Base-by-base conservation (phyloP, 169 alveolate genomes). In the Plasmodium reichenowi region DNA sequence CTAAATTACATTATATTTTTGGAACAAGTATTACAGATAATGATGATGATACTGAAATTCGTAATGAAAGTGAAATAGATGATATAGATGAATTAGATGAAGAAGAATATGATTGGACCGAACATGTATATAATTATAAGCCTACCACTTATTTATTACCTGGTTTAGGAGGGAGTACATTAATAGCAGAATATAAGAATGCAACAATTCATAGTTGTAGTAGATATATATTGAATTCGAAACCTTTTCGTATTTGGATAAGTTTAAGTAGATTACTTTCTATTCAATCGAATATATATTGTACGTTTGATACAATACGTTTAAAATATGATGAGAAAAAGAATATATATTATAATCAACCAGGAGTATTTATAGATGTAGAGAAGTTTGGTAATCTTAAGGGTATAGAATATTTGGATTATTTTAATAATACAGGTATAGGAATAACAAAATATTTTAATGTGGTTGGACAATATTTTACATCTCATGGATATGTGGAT, bases 161-260 rank as follows among this genome's bases (percentile, higher is more conserved):
- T 3, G 89, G 89, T 10, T 20, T 76, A 2, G 89, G 89, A 48
- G 89, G 89, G 17, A 76, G 89, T 64, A 64, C 89, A n/a, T 56
- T 76, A 76, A 76, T 76, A 63, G 74, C 66, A 12, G 47, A 76
- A 15, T 76, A 76, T 56, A 58, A 76, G 12, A 15, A 76, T 64
- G 89, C 89, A 76, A 0, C 9, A 20, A 76, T 76, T 43, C 47
- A 12, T 10, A 76, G 89, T 52, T 76, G 89, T 68, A 45, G 89
- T 38, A 63, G 20, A 0, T 20, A 64, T 63, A 0, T 29, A 15
- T 20, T 76, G 66, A 63, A 76, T 64, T 76, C 89, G 1, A 48
- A 64, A 43, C 89, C 89, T 10, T 76, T 63, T 76, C 64, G 89
- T 64, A 17, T 76, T 38, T 76, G 89, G 89, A 1, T 76, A 17